A percentile compares a stretch with the other conserved stretches of the same genome.
These are phyloP conservation scores for Aureobasidium sp. DNA, from an alignment of 2,329 filamentous ascomycete genomes.

Conservation along the genomic window DNA sequence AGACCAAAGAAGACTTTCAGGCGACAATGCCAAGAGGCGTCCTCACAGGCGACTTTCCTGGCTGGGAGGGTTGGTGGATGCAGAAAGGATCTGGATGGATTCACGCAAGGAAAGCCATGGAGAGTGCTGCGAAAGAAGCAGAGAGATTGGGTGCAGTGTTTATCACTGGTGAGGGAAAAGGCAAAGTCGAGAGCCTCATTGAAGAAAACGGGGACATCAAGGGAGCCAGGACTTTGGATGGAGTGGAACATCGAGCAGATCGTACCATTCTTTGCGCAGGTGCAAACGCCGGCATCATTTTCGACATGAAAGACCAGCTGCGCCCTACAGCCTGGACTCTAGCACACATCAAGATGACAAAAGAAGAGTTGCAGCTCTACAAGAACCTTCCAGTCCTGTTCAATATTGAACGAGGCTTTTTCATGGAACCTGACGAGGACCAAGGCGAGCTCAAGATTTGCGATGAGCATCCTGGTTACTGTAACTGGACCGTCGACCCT, in stretches of 20 bases:
- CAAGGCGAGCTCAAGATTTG: constrained; percentile 44
- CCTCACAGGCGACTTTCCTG: constrained; percentile 43
- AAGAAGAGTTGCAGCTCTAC: constrained; percentile 40
- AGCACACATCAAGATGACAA: constrained; percentile 44
- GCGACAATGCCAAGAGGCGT: constrained; percentile 47
- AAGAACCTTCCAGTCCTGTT: constrained; percentile 45
- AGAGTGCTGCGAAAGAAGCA: constrained; percentile 41
- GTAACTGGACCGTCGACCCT: constrained; percentile 37
- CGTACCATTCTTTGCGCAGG: constrained; percentile 45
- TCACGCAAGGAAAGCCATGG: constrained; percentile 45
- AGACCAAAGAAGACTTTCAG: constrained; percentile 42
- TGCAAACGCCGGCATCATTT: constrained; percentile 41
- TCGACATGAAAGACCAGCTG: constrained; percentile 48
- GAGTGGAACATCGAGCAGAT: constrained; percentile 36
- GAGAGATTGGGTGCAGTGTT: constrained; percentile 42
- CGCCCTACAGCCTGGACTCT: constrained; percentile 50
- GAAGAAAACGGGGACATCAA: constrained; percentile 31
- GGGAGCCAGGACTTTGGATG: constrained; percentile 41
- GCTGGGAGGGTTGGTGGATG: constrained; percentile 47
- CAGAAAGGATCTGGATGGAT: constrained; percentile 46
- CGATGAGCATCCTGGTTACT: constrained; percentile 53
- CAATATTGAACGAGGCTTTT: constrained; percentile 44
- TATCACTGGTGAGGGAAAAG: constrained; percentile 35
- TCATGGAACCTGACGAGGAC: constrained; percentile 45
- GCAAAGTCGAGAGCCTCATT: constrained; percentile 36